Evolutionary conservation across 129 eudicot genomes (phyloP).

Genomic region (Flaveria robusta): DNA sequence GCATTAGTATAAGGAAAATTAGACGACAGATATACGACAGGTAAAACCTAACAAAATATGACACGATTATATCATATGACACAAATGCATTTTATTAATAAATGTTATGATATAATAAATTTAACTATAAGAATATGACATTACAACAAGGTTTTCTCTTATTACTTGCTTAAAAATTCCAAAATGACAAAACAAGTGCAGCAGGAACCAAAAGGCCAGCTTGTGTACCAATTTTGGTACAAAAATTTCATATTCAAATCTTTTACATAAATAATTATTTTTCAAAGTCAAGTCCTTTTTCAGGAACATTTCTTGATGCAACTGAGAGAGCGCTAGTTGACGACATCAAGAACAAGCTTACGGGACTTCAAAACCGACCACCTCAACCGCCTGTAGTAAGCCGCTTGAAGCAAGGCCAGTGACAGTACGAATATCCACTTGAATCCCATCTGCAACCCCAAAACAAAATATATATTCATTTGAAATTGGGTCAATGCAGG

Average conservation of each 20-base stretch:
- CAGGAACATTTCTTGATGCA: conserved; percentile 13
- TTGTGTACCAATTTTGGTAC: conserved; percentile 39
- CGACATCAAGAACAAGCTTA: conserved; percentile 74
- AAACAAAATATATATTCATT: neutral
- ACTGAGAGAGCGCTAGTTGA: conserved; percentile 46
- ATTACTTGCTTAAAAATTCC: conserved; percentile 33
- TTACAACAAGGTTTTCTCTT: conserved; percentile 18
- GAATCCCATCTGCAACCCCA: conserved; percentile 72
- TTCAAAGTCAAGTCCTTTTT: conserved; percentile 23
- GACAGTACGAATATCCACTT: conserved; percentile 86
- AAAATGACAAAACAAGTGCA: conserved; percentile 24
- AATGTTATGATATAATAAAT: too few species aligned
- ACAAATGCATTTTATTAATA: too few species aligned
- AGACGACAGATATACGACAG: too few species aligned
- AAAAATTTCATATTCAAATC: conserved; percentile 18
- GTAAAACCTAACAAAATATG: too few species aligned
- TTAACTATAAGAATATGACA: neutral
- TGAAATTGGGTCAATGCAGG: too few species aligned
- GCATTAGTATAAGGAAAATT: too few species aligned
- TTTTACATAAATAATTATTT: conserved; percentile 42
- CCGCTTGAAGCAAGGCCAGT: conserved; percentile 82
- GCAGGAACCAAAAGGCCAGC: conserved; percentile 26
- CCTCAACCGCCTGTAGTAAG: conserved; percentile 73
- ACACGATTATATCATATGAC: too few species aligned
- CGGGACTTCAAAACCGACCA: conserved; percentile 86